A percentile compares a stretch with the other conserved stretches of the same genome.
Conservation (phyloP, 257 asterid species). For the Solanum commersonii region DNA sequence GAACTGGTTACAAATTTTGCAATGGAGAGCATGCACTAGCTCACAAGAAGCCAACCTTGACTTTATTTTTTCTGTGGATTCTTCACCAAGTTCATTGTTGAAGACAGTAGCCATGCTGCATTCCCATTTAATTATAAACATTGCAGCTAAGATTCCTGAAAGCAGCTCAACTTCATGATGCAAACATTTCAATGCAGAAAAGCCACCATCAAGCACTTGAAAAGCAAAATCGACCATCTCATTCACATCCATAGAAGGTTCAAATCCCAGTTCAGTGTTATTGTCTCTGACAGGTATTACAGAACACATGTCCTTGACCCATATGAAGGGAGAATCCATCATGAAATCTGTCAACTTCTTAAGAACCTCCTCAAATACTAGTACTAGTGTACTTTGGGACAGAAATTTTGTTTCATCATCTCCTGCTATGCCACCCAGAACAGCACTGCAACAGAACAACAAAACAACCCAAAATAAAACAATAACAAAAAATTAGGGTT, state of each 20-base stretch:
- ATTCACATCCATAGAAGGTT: conserved; percentile 32
- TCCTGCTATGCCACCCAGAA: conserved; percentile 63
- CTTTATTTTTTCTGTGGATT: conserved; percentile 22
- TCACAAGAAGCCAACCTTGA: conserved; percentile 54
- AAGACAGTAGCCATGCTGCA: conserved; percentile 37
- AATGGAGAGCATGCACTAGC: conserved; percentile 39
- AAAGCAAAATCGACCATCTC: conserved; percentile 62
- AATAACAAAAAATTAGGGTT: neutral
- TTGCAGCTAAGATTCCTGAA: conserved; percentile 56
- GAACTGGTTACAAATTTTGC: conserved; percentile 35
- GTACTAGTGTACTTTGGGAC: conserved; percentile 33
- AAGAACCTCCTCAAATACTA: conserved; percentile 49
- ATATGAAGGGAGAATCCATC: conserved; percentile 53
- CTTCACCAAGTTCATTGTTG: conserved; percentile 35
- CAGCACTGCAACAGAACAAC: conserved; percentile 56
- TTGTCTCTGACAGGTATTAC: conserved; percentile 25
- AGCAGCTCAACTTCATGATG: conserved; percentile 46
- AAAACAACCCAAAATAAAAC: neutral
- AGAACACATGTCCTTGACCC: conserved; percentile 67
- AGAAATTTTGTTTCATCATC: conserved; percentile 47
- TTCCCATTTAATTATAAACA: conserved; percentile 79
- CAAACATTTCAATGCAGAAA: conserved; percentile 42
- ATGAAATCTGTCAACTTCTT: conserved; percentile 47
- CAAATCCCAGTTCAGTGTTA: conserved; percentile 19
- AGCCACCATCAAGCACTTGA: conserved; percentile 66